These are phyloP conservation scores for Pseudoperonospora humuli DNA, from an alignment of 352 stramenopile species.

Conservation along the genomic window DNA sequence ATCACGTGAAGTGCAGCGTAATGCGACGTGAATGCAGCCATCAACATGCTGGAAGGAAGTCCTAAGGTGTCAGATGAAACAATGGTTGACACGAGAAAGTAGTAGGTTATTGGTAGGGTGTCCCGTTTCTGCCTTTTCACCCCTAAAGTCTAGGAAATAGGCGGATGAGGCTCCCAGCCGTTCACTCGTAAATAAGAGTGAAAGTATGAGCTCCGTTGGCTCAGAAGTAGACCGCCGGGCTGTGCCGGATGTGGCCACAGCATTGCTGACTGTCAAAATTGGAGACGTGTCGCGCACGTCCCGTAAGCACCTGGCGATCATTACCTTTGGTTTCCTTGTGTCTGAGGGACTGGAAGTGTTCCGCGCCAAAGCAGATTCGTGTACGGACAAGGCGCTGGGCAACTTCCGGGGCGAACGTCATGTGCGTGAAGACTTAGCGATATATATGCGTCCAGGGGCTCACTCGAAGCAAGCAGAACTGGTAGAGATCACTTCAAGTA, in stretches of 20 bases:
- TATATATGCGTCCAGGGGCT: conserved; percentile 72
- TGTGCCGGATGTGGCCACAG: conserved; percentile 58
- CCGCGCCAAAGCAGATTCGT: conserved; percentile 53
- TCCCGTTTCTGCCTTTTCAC: no score
- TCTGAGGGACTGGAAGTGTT: conserved; percentile 72
- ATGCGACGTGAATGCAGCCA: no score
- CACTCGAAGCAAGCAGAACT: conserved; percentile 80
- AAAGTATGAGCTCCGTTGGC: conserved; percentile 12
- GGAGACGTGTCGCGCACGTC: conserved; percentile 60
- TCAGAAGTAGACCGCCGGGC: conserved; percentile 8
- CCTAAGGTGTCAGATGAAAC: no score
- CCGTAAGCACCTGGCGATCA: conserved; percentile 54
- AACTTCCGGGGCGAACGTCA: conserved; percentile 31
- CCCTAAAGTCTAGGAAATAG: no score
- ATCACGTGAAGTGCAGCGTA: no score
- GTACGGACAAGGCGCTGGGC: conserved; percentile 46
- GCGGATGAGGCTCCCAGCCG: no score
- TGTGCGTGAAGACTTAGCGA: conserved; percentile 47
- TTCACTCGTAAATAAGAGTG: conserved; percentile 11
- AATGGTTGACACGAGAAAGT: no score
- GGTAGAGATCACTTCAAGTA: conserved; percentile 49
- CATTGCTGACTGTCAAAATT: conserved; percentile 68
- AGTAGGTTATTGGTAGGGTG: no score
- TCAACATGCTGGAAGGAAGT: no score
- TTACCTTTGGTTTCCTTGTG: conserved; percentile 57